Conservation (phyloP, 2,329 filamentous ascomycete species). For the Dactylellina leptospora region DNA sequence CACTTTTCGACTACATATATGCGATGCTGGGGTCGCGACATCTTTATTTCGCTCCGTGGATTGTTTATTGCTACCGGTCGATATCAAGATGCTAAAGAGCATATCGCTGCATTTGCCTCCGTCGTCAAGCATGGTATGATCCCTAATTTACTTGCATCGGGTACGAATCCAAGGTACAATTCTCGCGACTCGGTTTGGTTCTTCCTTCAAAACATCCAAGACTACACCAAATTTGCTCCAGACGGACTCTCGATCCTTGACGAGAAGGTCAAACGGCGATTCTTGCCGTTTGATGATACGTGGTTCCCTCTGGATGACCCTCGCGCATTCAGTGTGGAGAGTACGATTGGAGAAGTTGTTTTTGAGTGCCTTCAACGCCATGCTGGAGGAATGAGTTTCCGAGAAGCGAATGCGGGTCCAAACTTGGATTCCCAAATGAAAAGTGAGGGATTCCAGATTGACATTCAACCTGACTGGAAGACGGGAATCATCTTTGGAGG, state of each 20-base stretch:
- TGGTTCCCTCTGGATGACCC: constrained; percentile 86
- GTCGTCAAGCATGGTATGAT: constrained; percentile 99
- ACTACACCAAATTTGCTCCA: constrained; percentile 84
- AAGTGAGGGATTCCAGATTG: constrained; percentile 77
- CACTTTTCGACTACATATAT: constrained; percentile 96
- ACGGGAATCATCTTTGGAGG: constrained; percentile 93
- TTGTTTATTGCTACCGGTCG: constrained; percentile 90
- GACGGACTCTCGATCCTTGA: constrained; percentile 77
- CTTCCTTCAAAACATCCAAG: constrained; percentile 93
- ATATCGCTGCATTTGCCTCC: constrained; percentile 92
- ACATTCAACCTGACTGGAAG: constrained; percentile 88
- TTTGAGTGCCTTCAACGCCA: constrained; percentile 94
- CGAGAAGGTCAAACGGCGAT: constrained; percentile 80
- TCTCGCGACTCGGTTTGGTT: constrained; percentile 98
- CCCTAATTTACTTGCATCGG: constrained; percentile 87
- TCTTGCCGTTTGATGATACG: constrained; percentile 93
- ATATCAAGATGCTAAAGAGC: constrained; percentile 87
- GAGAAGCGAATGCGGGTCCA: constrained; percentile 91
- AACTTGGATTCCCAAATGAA: constrained; percentile 92
- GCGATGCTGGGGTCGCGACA: constrained; percentile 94
- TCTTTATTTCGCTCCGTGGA: constrained; percentile 93
- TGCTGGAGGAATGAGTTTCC: constrained; percentile 87
- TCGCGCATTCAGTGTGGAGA: constrained; percentile 84
- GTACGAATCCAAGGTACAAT: constrained; percentile 89
- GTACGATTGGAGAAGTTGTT: constrained; percentile 85